Conservation (phyloP, 2,329 filamentous ascomycete genomes). For the Exophiala sideris region DNA sequence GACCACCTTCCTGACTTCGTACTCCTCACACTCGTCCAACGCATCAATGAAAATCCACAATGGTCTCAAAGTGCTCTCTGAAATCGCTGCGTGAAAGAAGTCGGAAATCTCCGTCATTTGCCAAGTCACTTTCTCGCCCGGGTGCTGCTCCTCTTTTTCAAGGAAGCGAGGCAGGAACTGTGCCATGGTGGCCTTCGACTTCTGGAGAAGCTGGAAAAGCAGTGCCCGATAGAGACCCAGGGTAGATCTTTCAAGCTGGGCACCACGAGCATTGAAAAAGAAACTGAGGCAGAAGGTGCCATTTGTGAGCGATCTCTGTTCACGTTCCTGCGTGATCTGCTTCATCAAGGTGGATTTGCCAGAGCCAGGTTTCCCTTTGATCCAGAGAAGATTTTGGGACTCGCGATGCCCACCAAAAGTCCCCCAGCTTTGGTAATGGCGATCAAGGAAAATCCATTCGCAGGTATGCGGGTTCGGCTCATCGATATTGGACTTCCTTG, state of each 20-base stretch:
- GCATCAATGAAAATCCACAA: slow-evolving; percentile 38
- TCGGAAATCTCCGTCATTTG: no score
- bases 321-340: slow-evolving; percentile 29
- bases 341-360: slow-evolving; percentile 49
- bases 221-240: slow-evolving; percentile 22
- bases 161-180: slow-evolving; percentile 1
- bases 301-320: slow-evolving; percentile 19
- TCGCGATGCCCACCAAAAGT: slow-evolving; percentile 24
- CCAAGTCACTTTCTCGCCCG: slow-evolving; percentile 6
- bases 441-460: slow-evolving; percentile 39
- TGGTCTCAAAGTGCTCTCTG: no score
- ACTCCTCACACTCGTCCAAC: slow-evolving; percentile 45
- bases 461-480: slow-evolving; percentile 39
- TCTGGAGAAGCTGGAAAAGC: slow-evolving; percentile 20
- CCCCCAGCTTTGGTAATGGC: slow-evolving; percentile 39
- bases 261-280: slow-evolving; percentile 51
- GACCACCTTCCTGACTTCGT: slow-evolving; percentile 38
- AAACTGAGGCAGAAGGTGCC: slow-evolving; percentile 37
- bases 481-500: slow-evolving; percentile 39
- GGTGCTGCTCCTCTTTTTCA: not conserved
- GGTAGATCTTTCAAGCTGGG: slow-evolving; percentile 3
- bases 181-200: slow-evolving; percentile 18
- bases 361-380: slow-evolving; percentile 41
- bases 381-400: slow-evolving; percentile 35
- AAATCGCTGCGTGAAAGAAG: no score